Conservation (phyloP, 129 eudicot species). For the Sambucus nigra region DNA sequence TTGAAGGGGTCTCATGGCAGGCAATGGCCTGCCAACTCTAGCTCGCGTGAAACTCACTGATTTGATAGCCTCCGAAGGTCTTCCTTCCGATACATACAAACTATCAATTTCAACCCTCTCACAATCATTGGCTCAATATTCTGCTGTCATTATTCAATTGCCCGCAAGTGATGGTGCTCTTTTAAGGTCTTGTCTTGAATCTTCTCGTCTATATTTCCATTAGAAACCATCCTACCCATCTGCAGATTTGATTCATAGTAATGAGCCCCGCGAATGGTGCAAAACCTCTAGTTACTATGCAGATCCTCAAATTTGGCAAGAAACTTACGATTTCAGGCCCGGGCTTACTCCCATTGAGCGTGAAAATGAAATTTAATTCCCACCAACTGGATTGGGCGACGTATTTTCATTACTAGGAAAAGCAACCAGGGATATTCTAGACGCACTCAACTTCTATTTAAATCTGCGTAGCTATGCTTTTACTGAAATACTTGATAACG, state of each 20-base stretch:
- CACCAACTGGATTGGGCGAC: conserved; percentile 80
- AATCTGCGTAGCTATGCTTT: conserved; percentile 81
- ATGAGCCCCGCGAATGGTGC: conserved; percentile 89
- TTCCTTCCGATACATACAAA: conserved; percentile 85
- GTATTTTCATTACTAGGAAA: conserved; percentile 59
- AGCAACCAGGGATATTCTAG: conserved; percentile 75
- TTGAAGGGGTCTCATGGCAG: conserved; percentile 37
- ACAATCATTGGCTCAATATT: conserved; percentile 89
- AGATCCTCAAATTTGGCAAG: conserved; percentile 83
- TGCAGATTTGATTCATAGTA: conserved; percentile 53
- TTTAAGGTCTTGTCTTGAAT: conserved; percentile 71
- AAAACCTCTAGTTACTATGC: conserved; percentile 88
- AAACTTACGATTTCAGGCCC: conserved; percentile 73
- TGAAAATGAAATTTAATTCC: conserved; percentile 62
- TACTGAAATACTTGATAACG: conserved; percentile 79
- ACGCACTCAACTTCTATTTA: conserved; percentile 69
- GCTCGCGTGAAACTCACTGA: conserved; percentile 92
- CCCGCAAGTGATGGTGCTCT: conserved; percentile 62
- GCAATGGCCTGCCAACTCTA: conserved; percentile 76
- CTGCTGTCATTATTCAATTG: conserved; percentile 84
- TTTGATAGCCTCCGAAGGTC: conserved; percentile 70
- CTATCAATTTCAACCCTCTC: conserved; percentile 73
- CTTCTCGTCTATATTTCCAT: conserved; percentile 69
- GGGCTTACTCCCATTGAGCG: conserved; percentile 55
- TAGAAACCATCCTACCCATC: conserved; percentile 73